Evolutionary conservation across 495 filamentous ascomycete genomes (phyloP), one percentile per base, ranked within the genome.

Genomic region (Daldinia vernicosa): DNA sequence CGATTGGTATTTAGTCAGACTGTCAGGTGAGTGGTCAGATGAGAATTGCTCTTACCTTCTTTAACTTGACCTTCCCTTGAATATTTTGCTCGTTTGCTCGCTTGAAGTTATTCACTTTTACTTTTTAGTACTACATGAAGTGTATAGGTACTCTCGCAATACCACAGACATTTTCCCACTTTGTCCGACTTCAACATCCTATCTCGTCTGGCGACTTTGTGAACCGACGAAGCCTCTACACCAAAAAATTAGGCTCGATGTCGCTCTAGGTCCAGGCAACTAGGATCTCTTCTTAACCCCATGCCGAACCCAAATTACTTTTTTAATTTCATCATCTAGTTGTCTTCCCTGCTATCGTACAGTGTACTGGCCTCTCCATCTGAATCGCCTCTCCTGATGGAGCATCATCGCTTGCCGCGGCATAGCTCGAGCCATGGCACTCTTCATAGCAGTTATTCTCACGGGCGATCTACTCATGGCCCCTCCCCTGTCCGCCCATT

Each of bases 391-490:
- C 51, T 55, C 51, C 55, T 53, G 45, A 84, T 83, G 81, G 81
- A 83, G 33, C 76, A 77, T 27, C 56, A 68, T 65, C 80, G 67
- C 11, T 71, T 66, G 35, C 69, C 80, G 24, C 68, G 78, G 28
- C 80, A 81, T n/a, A 79, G 80, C 37, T 77, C 74, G 35, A 83
- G 82, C 52, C 80, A 83, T 77, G 81, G 81, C 35, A 74, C 79
- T 11, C 77, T 82, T 55, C 66, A 54, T 74, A 76, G 74, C 39
- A 78, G 74, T 54, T 81, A 77, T 70, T 71, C 73, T 35, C 74
- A 80, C 15, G 70, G 68, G 37, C 60, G 67, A 28, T 47, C 72
- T 40, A 8, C 40, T 58, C 28, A 59, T 33, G 61, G 62, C 22
- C 51, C 55, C 53, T 58, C 70, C 58, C 55, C 74, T 22, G 54